These are phyloP conservation scores for Dysphania ambrosioides DNA, from an alignment of 148 eudicot species.

Conservation along the genomic window DNA sequence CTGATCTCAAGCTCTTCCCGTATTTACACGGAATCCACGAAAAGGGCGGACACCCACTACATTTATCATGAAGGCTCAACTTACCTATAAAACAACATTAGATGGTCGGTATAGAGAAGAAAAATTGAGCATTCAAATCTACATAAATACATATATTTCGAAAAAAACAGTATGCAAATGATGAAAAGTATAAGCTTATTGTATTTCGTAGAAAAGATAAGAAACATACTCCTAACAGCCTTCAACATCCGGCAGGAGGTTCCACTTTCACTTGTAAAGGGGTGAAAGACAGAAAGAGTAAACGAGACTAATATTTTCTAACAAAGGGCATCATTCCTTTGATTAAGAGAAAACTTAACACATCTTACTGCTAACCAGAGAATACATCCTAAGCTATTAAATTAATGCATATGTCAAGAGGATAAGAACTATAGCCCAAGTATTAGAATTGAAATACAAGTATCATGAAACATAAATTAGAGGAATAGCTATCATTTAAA, in stretches of 20 bases:
- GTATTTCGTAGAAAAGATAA: not conserved
- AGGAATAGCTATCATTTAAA: not conserved
- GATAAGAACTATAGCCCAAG: not conserved
- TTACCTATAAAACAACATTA: not conserved
- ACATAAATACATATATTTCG: not conserved
- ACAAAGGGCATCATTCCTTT: too few relatives aligned
- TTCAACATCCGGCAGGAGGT: not conserved
- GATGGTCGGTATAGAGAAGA: not conserved
- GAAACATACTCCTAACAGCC: not conserved
- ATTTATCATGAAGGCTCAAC: not conserved
- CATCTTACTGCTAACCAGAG: too few relatives aligned
- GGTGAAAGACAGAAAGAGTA: too few relatives aligned
- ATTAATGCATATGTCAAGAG: not conserved
- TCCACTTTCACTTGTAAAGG: not conserved
- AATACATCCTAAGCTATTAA: too few relatives aligned
- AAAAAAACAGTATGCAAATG: not conserved
- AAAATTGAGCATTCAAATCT: not conserved
- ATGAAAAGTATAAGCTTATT: not conserved
- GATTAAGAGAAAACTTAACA: too few relatives aligned
- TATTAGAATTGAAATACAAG: too few relatives aligned
- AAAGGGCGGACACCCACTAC: not conserved
- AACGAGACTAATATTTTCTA: too few relatives aligned
- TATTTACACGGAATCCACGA: not conserved
- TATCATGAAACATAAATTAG: not conserved
- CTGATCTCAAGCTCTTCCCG: constrained; percentile 13